A percentile compares a stretch with the other conserved stretches of the same genome.
Evolutionary conservation across 345 rosid genomes (phyloP).

Genomic region (Heritiera fomes): DNA sequence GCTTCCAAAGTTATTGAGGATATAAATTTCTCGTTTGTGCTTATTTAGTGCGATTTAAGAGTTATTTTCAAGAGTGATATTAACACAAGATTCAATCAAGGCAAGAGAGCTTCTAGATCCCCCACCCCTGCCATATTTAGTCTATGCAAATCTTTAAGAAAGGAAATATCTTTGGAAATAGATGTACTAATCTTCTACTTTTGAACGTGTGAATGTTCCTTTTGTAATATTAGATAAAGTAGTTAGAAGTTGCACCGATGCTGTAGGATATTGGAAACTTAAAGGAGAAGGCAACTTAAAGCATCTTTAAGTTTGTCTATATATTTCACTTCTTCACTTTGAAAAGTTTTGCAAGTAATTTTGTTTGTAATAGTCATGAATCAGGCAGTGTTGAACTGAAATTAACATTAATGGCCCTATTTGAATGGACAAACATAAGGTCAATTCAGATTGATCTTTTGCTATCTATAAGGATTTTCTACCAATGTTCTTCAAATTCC

Average conservation of each 20-base stretch:
- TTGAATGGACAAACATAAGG: background rate
- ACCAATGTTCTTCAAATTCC: background rate
- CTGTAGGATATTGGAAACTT: constrained; percentile 8
- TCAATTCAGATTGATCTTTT: background rate
- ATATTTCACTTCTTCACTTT: background rate
- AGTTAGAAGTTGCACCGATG: constrained; percentile 2
- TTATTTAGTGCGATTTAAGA: background rate
- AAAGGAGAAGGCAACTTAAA: constrained; percentile 9
- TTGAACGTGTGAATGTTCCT: constrained; percentile 6
- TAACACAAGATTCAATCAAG: background rate
- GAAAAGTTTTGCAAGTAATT: background rate
- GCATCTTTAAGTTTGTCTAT: background rate
- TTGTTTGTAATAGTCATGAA: background rate
- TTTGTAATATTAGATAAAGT: constrained; percentile 7
- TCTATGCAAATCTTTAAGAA: background rate
- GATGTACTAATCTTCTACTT: background rate
- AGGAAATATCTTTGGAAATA: background rate
- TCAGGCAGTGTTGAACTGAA: background rate
- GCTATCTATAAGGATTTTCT: background rate
- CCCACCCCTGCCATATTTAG: background rate
- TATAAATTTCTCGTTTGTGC: background rate
- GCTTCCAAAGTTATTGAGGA: background rate
- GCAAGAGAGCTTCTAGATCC: background rate
- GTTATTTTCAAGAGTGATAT: constrained; percentile 8
- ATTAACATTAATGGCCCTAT: background rate